Evolutionary conservation across 148 eudicot genomes (phyloP).

Genomic region (Camellia japonica): DNA sequence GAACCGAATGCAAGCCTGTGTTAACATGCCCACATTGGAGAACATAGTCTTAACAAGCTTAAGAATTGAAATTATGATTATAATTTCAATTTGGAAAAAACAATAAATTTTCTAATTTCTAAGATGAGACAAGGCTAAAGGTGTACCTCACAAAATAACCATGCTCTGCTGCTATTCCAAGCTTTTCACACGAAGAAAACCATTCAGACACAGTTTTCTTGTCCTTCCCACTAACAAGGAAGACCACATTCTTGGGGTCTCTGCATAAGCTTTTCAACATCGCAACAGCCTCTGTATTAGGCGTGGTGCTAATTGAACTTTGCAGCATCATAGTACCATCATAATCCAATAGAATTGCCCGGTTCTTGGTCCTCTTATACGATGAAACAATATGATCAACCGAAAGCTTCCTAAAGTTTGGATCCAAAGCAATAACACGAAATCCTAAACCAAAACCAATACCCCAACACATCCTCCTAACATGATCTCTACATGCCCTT

Average conservation of each 20-base stretch:
- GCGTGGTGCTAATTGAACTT: conserved; percentile 52
- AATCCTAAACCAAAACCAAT: conserved; percentile 84
- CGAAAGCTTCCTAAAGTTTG: conserved; percentile 74
- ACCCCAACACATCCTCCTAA: conserved; percentile 77
- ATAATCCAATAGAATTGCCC: conserved; percentile 78
- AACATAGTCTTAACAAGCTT: neutral
- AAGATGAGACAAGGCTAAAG: conserved; percentile 1
- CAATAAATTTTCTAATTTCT: neutral
- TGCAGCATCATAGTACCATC: conserved; percentile 70
- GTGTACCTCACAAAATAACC: conserved; percentile 71
- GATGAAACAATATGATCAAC: conserved; percentile 79
- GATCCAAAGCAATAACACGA: conserved; percentile 73
- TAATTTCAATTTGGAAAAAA: neutral
- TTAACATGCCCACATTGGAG: neutral
- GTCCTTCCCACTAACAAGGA: conserved; percentile 75
- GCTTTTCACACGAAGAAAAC: conserved; percentile 70
- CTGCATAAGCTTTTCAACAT: conserved; percentile 55
- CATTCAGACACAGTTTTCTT: conserved; percentile 47
- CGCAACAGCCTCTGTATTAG: conserved; percentile 52
- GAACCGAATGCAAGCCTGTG: conserved; percentile 1
- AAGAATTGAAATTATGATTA: neutral
- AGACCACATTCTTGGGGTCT: conserved; percentile 71
- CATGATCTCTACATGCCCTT: conserved; percentile 77
- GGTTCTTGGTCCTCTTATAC: conserved; percentile 62
- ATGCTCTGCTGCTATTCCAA: conserved; percentile 88